Base-by-base conservation (phyloP, 2,329 filamentous ascomycete species). In the Colletotrichum spinosum region DNA sequence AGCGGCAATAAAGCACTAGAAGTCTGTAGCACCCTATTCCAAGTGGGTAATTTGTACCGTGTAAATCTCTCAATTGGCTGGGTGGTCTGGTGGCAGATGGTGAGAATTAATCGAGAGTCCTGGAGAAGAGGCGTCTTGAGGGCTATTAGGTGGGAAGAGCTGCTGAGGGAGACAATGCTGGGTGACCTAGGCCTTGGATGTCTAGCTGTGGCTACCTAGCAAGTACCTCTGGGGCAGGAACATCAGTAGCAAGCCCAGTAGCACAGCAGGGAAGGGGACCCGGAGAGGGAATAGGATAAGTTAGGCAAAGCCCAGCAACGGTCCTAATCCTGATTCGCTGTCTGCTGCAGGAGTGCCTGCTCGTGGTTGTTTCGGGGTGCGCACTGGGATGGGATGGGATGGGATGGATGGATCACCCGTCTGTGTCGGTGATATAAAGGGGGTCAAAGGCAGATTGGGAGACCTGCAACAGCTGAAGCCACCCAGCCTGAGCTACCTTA, bases 261-360 rank as follows among this genome's bases (percentile, higher is more conserved):
- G 45, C 15, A 37, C 37, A 37, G 44, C 52, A 65, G 48, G 50
- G 51, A 17, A 50, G 25, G 17, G 15, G 9, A 10, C n/a, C 44
- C 45, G 48, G 51, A 38, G 61, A 37, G 45, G 41, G 41, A 51
- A 52, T 52, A 45, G 50, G 56, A 65, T 51, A 17, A n/a, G 56
- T 50, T 71, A 70, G 53, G 53, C 60, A 66, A 58, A 33, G 46
- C 44, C 64, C 44, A 60, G 64, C 46, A 73, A 60, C 70, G 70
- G 68, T 68, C 68, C 69, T 54, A 65, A 64, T 70, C 69, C 73
- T 75, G 74, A 73, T 78, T 76, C 71, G 72, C 66, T 71, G 70
- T 68, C 64, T 73, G 76, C 73, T 72, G 74, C 74, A 75, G 71
- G 68, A 72, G 69, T 68, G 71, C 70, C 72, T 49, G 55, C 37